Conservation (phyloP, 345 rosid genomes). For the Citrus trifoliata region DNA sequence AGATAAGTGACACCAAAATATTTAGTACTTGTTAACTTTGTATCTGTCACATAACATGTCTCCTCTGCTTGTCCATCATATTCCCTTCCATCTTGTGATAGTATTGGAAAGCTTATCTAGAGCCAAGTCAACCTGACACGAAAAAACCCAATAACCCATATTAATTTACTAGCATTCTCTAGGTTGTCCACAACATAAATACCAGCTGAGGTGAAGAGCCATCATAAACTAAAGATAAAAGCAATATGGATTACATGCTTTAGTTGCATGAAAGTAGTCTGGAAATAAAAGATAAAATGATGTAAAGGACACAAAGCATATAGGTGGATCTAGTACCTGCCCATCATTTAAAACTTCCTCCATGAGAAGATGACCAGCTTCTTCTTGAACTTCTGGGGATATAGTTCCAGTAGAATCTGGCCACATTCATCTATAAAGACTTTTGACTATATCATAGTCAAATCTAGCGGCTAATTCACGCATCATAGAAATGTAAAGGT, state of each 20-base stretch:
- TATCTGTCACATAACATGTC: conserved; percentile 56
- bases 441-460: conserved; percentile 54
- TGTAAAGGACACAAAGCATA: conserved; percentile 1
- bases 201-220: neutral
- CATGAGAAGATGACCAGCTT: conserved; percentile 77
- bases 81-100: conserved; percentile 56
- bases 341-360: conserved; percentile 78
- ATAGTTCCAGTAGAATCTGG: conserved; percentile 69
- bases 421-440: conserved; percentile 53
- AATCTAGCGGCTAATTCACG: conserved; percentile 60
- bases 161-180: neutral
- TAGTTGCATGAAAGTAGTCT: neutral
- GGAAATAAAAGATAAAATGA: conserved; percentile 2
- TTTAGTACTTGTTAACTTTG: neutral
- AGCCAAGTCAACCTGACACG: conserved; percentile 50
- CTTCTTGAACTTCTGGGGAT: conserved; percentile 47
- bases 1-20: neutral
- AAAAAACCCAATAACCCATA: conserved; percentile 1
- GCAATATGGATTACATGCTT: neutral
- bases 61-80: conserved; percentile 77
- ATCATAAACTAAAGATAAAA: neutral
- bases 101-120: conserved; percentile 40
- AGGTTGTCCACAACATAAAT: neutral
- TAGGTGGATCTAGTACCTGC: conserved; percentile 39
- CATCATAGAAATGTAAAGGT: conserved; percentile 75